Evolutionary conservation across 805 yeast genomes (phyloP).

Genomic region (Naumovozyma castellii): DNA sequence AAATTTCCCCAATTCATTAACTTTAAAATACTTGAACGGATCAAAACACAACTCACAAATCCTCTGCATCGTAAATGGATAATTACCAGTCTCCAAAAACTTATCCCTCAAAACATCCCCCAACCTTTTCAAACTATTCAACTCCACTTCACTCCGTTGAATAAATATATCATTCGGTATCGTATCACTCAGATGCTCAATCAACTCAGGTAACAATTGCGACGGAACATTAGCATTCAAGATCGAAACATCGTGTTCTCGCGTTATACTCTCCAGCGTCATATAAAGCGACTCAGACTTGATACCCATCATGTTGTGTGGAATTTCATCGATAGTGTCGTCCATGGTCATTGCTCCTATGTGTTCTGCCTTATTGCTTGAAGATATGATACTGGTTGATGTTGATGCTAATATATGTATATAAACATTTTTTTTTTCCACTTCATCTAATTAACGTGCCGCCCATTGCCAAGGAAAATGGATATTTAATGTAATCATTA

Average conservation of each 20-base stretch:
- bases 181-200: slow-evolving; percentile 16
- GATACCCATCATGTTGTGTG: slow-evolving; percentile 21
- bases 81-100: slow-evolving; percentile 11
- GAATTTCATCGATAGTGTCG: slow-evolving; percentile 7
- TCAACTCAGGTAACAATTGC: slow-evolving; percentile 14
- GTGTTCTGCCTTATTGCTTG: slow-evolving; percentile 8
- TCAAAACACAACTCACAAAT: slow-evolving; percentile 38
- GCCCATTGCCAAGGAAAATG: too few relatives aligned
- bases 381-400: background rate
- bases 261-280: background rate
- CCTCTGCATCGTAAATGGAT: slow-evolving; percentile 42
- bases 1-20: slow-evolving; percentile 33
- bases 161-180: slow-evolving; percentile 21
- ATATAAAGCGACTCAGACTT: slow-evolving; percentile 11
- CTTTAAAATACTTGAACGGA: slow-evolving; percentile 35
- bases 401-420: too few relatives aligned
- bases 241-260: background rate
- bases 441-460: too few relatives aligned
- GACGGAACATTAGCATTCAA: slow-evolving; percentile 3
- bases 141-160: background rate
- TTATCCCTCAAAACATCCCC: slow-evolving; percentile 10
- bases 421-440: too few relatives aligned
- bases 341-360: slow-evolving; percentile 4
- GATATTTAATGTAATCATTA: too few relatives aligned
- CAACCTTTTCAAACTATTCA: slow-evolving; percentile 5